Evolutionary conservation across 169 alveolate species (phyloP).

Genomic region (Plasmodium sp.): DNA sequence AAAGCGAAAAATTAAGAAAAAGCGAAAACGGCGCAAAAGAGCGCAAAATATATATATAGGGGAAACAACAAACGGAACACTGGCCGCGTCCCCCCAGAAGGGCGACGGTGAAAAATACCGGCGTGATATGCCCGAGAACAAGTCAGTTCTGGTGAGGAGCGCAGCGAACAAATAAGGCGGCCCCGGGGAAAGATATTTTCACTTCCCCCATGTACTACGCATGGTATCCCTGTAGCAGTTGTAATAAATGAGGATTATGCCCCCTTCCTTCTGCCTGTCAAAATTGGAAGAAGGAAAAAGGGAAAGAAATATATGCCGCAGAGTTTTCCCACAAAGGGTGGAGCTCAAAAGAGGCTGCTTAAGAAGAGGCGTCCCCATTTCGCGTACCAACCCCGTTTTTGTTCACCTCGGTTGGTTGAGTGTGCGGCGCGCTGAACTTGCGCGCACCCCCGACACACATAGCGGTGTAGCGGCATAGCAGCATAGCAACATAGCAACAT

Average conservation of each 20-base stretch:
- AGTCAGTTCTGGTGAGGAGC: background rate
- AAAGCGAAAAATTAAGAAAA: no score
- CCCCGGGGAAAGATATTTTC: background rate
- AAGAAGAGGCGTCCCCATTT: background rate
- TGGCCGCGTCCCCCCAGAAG: background rate
- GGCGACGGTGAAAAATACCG: background rate
- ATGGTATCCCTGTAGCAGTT: background rate
- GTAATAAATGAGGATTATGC: background rate
- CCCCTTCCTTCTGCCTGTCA: background rate
- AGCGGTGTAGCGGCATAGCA: background rate
- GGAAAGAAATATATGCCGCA: background rate
- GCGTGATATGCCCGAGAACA: background rate
- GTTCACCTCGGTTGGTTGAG: background rate
- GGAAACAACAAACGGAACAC: background rate
- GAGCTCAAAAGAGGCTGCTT: background rate
- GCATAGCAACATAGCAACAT: background rate
- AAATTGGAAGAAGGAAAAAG: background rate
- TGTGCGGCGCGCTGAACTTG: background rate
- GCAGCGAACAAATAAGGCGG: background rate
- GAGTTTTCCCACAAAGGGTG: background rate
- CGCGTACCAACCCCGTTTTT: background rate
- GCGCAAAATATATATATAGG: background rate
- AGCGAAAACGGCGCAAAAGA: no score
- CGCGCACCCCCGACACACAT: background rate
- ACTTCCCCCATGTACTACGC: background rate